Evolutionary conservation across 1,139 yeast genomes (phyloP), one percentile per base, ranked within the genome.

Genomic region (Protomyces macrosporus): DNA sequence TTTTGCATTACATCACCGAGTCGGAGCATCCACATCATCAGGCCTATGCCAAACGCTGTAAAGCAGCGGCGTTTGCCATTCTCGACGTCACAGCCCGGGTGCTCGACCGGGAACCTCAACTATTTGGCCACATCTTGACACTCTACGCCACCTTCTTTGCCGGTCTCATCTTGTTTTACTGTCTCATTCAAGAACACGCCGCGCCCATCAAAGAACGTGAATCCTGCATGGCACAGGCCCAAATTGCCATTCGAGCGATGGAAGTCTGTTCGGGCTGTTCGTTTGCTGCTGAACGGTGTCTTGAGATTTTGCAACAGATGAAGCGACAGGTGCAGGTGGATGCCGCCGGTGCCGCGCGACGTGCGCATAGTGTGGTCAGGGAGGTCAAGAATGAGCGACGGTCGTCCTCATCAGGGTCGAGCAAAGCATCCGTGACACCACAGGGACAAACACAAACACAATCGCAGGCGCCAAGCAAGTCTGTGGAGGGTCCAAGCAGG

Each of bases 51-150:
- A 87, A 90, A 60, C 42, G 36, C 35, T 55, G 56, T 23, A 52
- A 51, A 33, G 85, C 86, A 68, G 93, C 89, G 4, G 93, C 97
- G 0, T 79, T 96, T 68, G 83, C 88, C 69, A 96, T 88, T 37
- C 91, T 90, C 14, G 86, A 87, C 69, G 75, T 90, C 66, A 93
- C 96, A 0, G 86, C 88, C 72, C 93, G 88, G 69, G 84, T 90
- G 88, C 84, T 88, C 67, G 83, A 84, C 68, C 84, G 85, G 67
- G 81, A 87, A 67, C 80, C 89, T 71, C 78, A 90, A 64, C 84
- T 88, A 67, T 97, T 97, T 0, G 88, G 96, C 1, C 90, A 90
- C 73, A 90, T 97, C 97, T 90, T 90, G 72, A 86, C 95, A 14
- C 87, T 88, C 74, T 90, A 90, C 73, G 89, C 97, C 0, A 87